Evolutionary conservation across 306 rosid species (phyloP).

Genomic region (Canavalia ensiformis): DNA sequence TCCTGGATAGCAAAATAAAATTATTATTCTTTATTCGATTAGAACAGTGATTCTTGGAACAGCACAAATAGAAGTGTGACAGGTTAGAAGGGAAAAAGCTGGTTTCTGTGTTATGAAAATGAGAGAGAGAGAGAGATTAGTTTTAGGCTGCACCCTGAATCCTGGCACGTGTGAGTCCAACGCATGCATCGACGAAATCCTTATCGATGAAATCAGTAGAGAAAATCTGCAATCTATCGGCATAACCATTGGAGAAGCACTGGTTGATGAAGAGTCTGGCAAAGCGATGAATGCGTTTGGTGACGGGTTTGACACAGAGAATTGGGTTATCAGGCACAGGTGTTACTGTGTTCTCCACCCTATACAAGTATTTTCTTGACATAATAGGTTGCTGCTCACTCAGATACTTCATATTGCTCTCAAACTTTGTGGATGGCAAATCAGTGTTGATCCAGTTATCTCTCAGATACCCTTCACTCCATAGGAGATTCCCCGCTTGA

Average conservation of each 20-base stretch:
- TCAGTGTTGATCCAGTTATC: slow-evolving; percentile 94
- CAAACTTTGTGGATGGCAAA: slow-evolving; percentile 89
- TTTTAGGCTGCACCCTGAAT: slow-evolving; percentile 63
- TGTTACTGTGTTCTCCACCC: slow-evolving; percentile 94
- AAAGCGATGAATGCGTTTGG: slow-evolving; percentile 72
- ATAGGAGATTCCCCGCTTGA: slow-evolving; percentile 58
- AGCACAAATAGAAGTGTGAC: too few species aligned
- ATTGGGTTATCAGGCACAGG: slow-evolving; percentile 83
- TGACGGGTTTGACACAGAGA: slow-evolving; percentile 87
- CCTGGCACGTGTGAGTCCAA: slow-evolving; percentile 78
- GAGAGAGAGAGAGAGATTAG: not conserved
- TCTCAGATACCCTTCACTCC: slow-evolving; percentile 75
- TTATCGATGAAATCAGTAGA: slow-evolving; percentile 81
- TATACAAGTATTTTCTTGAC: slow-evolving; percentile 80
- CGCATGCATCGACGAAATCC: slow-evolving; percentile 91
- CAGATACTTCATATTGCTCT: slow-evolving; percentile 77
- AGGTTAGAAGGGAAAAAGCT: not conserved
- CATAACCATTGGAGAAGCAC: slow-evolving; percentile 62
- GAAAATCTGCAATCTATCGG: slow-evolving; percentile 72
- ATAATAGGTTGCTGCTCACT: slow-evolving; percentile 68
- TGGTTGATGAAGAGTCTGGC: slow-evolving; percentile 79
- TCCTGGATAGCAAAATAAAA: too few species aligned
- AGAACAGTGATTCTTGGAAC: too few species aligned
- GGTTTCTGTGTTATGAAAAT: not conserved
- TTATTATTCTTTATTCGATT: too few species aligned